Evolutionary conservation across 2,329 filamentous ascomycete genomes (phyloP).

Genomic region (Lachnellula occidentalis): DNA sequence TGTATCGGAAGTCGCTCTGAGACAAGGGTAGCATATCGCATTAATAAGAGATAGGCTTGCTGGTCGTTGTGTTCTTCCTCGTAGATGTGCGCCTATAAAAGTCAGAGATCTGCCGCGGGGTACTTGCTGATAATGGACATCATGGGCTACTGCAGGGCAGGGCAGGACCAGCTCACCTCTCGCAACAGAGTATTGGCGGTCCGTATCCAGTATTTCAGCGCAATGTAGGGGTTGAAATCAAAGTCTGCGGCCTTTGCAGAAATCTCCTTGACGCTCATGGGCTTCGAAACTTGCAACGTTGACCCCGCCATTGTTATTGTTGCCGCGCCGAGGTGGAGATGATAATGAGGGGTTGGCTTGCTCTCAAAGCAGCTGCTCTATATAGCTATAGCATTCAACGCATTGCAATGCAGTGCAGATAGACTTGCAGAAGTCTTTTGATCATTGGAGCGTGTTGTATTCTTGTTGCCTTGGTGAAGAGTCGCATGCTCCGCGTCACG

Average conservation of each 20-base stretch:
- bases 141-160: constrained; percentile 2
- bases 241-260: constrained; percentile 71
- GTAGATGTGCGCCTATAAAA: constrained; percentile 70
- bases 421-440: too few species aligned
- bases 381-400: not conserved
- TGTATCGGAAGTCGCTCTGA: constrained; percentile 70
- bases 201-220: constrained; percentile 75
- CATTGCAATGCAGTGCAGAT: too few species aligned
- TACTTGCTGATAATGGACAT: not conserved
- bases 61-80: constrained; percentile 79
- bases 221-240: constrained; percentile 71
- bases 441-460: not conserved
- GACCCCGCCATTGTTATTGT: constrained; percentile 27
- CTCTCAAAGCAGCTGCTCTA: not conserved
- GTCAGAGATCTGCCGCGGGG: not conserved
- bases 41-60: constrained; percentile 86
- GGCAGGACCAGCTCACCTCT: constrained; percentile 55
- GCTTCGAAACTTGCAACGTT: constrained; percentile 33
- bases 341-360: not conserved
- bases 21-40: constrained; percentile 82
- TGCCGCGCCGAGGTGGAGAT: not conserved
- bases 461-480: constrained; percentile 1
- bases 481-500: constrained; percentile 1
- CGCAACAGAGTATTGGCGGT: constrained; percentile 74
- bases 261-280: constrained; percentile 73